phyloP scores from a whole-genome alignment of 2,329 filamentous ascomycete genomes.

The Zymoseptoria brevis region DNA sequence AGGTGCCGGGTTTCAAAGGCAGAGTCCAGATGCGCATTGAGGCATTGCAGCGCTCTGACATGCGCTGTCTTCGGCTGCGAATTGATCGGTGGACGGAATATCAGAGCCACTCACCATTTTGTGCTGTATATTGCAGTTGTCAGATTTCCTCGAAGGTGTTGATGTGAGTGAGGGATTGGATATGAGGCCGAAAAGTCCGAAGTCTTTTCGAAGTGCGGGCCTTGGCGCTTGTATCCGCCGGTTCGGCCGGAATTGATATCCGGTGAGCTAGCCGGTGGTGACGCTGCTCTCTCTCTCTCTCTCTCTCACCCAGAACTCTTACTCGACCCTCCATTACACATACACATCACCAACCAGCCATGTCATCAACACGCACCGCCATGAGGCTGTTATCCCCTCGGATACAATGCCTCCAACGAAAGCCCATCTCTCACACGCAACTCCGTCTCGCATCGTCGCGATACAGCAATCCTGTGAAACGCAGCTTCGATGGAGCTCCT shows the following conservation, averaged over 20 bases:
- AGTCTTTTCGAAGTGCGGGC: neutral
- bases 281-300: neutral
- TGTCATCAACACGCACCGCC: conserved; percentile 18
- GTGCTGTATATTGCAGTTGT: conserved; percentile 1
- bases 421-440: conserved; percentile 8
- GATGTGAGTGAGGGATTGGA: neutral
- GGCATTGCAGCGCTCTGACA: neutral
- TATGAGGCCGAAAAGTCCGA: neutral
- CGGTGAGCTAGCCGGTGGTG: neutral
- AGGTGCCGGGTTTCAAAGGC: neutral
- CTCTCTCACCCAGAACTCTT: neutral
- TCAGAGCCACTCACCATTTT: conserved; percentile 19
- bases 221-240: neutral
- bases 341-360: neutral
- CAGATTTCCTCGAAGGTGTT: conserved; percentile 21
- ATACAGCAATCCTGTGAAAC: conserved; percentile 29
- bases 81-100: neutral
- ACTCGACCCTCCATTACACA: neutral
- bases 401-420: conserved; percentile 17
- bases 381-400: conserved; percentile 27
- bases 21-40: conserved; percentile 1
- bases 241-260: neutral
- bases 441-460: conserved; percentile 25
- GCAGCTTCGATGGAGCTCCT: conserved; percentile 18
- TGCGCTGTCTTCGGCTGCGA: neutral